Evolutionary conservation across 2,329 filamentous ascomycete genomes (phyloP), one percentile per base, ranked within the genome.

Genomic region (Diaporthe ilicicola): DNA sequence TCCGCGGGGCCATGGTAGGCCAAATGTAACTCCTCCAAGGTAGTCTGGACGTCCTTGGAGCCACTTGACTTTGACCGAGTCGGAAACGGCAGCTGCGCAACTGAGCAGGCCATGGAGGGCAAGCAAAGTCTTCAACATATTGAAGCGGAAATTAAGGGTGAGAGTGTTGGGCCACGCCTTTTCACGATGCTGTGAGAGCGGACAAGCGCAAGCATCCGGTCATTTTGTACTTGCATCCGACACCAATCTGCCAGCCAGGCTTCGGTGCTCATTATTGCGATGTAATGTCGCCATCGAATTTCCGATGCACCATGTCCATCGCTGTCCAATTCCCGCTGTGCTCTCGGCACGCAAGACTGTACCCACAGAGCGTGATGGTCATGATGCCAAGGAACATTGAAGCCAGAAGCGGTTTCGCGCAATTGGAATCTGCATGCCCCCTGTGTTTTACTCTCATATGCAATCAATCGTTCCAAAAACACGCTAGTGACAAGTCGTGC

Each of bases 1-100:
- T 37, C 59, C 73, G 56, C 70, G 71, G 13, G 72, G 69, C 73
- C 73, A 74, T 42, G 73, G 73, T 54, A 74, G 42, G 15, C 73
- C 73, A 64, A 74, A 74, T 12, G 72, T 71, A 15, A 68, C 62
- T 37, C 72, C 72, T 12, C 59, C 59, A n/a, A 64, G 59, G 44
- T 64, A 64, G 1, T 37, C 46, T 19, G 59, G 59, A 27, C 42
- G 48, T 44, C 44, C 59, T 27, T 64, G 42, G n/a, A 64, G 59
- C 59, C 59, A 64, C 29, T 50, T 64, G 59, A 64, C 59, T 42
- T 64, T 64, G 59, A 64, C 59, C 6, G 59, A 37, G 29, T 50
- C 59, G 8, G 59, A 34, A 12, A n/a, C 42, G 15, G 59, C 59
- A 19, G 59, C 59, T 44, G 29, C 59, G 29, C 27, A 34, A 15